These are phyloP conservation scores for Eimeria falciformis DNA, from an alignment of 169 alveolate species.

Conservation along the genomic window DNA sequence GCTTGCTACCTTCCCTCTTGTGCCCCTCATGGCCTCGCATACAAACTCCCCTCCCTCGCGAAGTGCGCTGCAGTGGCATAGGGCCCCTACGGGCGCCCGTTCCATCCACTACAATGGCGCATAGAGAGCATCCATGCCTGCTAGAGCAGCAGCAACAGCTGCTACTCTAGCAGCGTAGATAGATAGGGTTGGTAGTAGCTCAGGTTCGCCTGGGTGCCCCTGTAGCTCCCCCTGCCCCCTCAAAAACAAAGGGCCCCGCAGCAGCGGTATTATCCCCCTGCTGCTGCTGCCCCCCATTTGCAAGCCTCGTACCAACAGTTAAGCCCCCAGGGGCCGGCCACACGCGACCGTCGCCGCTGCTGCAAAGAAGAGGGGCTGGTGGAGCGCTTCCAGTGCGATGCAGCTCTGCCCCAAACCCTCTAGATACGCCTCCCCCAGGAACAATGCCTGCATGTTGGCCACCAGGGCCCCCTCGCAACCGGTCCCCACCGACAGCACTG, in stretches of 20 bases:
- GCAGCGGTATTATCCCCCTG: slow-evolving; percentile 29
- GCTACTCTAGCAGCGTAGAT: not conserved
- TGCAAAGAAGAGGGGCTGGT: slow-evolving; percentile 37
- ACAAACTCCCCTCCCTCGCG: too few species aligned
- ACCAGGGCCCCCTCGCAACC: slow-evolving; percentile 29
- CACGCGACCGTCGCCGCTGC: slow-evolving; percentile 52
- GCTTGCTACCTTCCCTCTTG: too few species aligned
- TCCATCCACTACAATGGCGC: not conserved
- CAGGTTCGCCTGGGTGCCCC: slow-evolving; percentile 55
- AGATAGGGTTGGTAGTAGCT: slow-evolving; percentile 22
- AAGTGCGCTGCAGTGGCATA: too few species aligned
- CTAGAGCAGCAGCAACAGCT: slow-evolving; percentile 26
- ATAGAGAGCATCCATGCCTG: not conserved
- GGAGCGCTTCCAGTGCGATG: slow-evolving; percentile 55
- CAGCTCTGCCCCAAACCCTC: slow-evolving; percentile 36
- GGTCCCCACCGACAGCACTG: slow-evolving; percentile 4
- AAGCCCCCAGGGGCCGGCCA: slow-evolving; percentile 32
- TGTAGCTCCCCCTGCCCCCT: slow-evolving; percentile 47
- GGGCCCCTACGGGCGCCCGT: too few species aligned
- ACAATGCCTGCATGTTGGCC: slow-evolving; percentile 32
- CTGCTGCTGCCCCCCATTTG: slow-evolving; percentile 57
- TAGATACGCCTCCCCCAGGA: slow-evolving; percentile 4
- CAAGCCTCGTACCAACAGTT: not conserved
- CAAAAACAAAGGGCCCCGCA: slow-evolving; percentile 42
- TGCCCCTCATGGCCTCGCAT: too few species aligned